phyloP scores from a whole-genome alignment of 805 yeast species.

The Myxozyma nipponensis region DNA sequence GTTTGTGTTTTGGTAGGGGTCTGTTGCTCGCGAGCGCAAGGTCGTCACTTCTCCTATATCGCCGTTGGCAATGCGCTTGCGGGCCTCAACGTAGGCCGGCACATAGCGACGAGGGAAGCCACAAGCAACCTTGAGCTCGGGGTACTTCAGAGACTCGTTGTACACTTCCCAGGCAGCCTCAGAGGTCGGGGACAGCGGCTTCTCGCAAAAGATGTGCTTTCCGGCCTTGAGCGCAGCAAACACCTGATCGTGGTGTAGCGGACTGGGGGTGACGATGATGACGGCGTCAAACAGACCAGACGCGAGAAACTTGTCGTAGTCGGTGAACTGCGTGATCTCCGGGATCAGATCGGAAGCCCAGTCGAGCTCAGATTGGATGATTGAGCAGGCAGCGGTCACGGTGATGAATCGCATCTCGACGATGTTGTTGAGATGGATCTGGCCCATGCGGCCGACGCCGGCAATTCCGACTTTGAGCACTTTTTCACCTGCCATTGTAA shows the following conservation, averaged over 20 bases:
- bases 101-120: conserved; percentile 19
- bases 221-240: conserved; percentile 29
- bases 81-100: conserved; percentile 22
- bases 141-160: conserved; percentile 17
- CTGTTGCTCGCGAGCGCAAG: too few species aligned
- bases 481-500: too few species aligned
- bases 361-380: conserved; percentile 1
- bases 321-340: not conserved
- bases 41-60: conserved; percentile 29
- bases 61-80: conserved; percentile 20
- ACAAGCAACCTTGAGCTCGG: conserved; percentile 26
- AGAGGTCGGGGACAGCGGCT: conserved; percentile 31
- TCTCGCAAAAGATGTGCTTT: conserved; percentile 34
- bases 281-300: conserved; percentile 28
- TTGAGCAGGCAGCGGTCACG: conserved; percentile 7
- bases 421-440: too few species aligned
- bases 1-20: too few species aligned
- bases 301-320: conserved; percentile 3
- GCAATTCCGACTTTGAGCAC: too few species aligned
- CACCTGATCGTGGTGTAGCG: conserved; percentile 29
- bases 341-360: conserved; percentile 4
- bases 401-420: not conserved
- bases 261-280: conserved; percentile 31
- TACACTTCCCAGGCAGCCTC: conserved; percentile 25
- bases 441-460: too few species aligned